Conservation (phyloP, 768 basidiomycete genomes). For the Tulasnella sp. region DNA sequence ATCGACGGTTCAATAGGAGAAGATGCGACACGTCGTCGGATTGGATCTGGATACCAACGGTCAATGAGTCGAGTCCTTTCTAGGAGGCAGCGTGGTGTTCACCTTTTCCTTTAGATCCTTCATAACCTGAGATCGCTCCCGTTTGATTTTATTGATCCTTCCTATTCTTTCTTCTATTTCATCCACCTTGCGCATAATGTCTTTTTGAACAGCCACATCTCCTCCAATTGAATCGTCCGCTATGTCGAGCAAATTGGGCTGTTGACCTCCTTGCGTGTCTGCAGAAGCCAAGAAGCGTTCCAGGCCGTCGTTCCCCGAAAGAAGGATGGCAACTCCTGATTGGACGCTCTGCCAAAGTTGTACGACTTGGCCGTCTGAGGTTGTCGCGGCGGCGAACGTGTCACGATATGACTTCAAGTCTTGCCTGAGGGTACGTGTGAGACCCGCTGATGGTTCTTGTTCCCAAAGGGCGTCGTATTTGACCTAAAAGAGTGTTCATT, state of each 20-base stretch:
- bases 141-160: constrained; percentile 67
- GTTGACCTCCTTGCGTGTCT: constrained; percentile 31
- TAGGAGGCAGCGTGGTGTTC: background rate
- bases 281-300: constrained; percentile 33
- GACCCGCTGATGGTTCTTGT: constrained; percentile 66
- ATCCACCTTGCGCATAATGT: constrained; percentile 51
- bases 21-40: constrained; percentile 93
- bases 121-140: constrained; percentile 74
- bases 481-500: constrained; percentile 28
- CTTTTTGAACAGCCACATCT: constrained; percentile 48
- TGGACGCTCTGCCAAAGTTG: constrained; percentile 60
- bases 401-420: constrained; percentile 67
- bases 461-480: constrained; percentile 81
- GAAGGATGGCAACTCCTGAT: constrained; percentile 50
- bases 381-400: constrained; percentile 62
- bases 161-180: constrained; percentile 73
- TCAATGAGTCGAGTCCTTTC: background rate
- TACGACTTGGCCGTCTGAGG: constrained; percentile 66
- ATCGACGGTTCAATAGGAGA: constrained; percentile 79
- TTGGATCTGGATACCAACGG: constrained; percentile 52
- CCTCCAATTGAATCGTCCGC: constrained; percentile 57
- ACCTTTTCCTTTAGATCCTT: constrained; percentile 97
- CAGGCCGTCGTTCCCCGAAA: constrained; percentile 38
- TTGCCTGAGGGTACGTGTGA: constrained; percentile 58
- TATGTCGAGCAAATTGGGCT: constrained; percentile 54